Percentiles rank a stretch among this genome's conserved stretches.
phyloP scores from a whole-genome alignment of 305 asterid genomes.

The Caryopteris hybrid region DNA sequence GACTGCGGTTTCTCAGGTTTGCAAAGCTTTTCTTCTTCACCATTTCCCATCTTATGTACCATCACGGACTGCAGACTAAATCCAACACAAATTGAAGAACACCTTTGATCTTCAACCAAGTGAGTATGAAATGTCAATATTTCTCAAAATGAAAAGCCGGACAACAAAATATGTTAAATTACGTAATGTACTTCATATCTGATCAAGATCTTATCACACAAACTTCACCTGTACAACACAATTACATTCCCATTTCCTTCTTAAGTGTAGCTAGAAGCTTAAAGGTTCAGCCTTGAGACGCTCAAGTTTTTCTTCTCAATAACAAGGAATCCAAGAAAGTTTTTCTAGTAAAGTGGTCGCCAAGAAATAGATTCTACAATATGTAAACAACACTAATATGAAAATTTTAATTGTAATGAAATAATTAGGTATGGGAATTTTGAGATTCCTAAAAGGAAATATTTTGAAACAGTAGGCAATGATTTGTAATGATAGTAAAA shows the following conservation, averaged over 20 bases:
- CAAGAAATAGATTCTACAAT: too few relatives aligned
- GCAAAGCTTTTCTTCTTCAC: slow-evolving; percentile 55
- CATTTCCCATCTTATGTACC: slow-evolving; percentile 51
- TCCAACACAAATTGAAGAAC: background rate
- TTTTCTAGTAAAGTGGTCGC: too few relatives aligned
- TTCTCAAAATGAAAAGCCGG: background rate
- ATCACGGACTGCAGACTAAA: background rate
- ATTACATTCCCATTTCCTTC: background rate
- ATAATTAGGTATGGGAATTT: too few relatives aligned
- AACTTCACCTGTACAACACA: background rate
- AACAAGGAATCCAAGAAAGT: too few relatives aligned
- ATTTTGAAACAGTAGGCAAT: background rate
- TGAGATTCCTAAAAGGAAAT: too few relatives aligned
- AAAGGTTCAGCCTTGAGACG: too few relatives aligned
- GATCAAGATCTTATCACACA: background rate
- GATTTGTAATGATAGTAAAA: too few relatives aligned
- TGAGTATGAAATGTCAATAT: background rate
- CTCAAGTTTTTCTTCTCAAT: too few relatives aligned
- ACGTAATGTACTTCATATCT: background rate
- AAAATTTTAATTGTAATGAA: too few relatives aligned
- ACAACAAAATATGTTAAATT: background rate
- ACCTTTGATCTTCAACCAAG: background rate
- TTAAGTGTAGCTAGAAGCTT: background rate
- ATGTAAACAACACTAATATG: too few relatives aligned
- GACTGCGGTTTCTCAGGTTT: slow-evolving; percentile 60